Evolutionary conservation across 202 grass and related monocot species (phyloP).

Genomic region (Eragrostis tef): DNA sequence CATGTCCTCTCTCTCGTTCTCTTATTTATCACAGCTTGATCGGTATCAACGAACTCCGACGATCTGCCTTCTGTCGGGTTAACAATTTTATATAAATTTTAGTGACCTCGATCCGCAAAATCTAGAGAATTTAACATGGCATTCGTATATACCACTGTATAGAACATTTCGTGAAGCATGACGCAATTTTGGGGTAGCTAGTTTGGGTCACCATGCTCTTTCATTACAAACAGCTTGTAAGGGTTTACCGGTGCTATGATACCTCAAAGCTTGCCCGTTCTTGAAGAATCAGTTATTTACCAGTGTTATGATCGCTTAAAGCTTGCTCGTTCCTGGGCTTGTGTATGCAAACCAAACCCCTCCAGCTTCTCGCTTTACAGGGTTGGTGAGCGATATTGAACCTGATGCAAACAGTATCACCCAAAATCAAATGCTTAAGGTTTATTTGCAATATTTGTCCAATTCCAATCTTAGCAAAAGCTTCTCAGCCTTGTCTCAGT

Average conservation of each 20-base stretch:
- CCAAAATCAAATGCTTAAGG: not conserved
- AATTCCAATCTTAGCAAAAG: not conserved
- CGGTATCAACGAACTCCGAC: not conserved
- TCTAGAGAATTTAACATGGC: conserved; percentile 2
- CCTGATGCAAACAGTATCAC: conserved; percentile 7
- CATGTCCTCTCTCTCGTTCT: not conserved
- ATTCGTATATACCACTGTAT: not conserved
- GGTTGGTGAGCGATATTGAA: not conserved
- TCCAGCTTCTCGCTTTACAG: not conserved
- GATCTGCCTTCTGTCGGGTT: conserved; percentile 37
- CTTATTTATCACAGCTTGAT: not conserved
- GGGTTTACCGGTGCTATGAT: not conserved
- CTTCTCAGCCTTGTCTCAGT: not conserved
- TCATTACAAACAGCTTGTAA: not conserved
- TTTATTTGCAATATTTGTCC: not conserved
- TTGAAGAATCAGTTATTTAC: not conserved
- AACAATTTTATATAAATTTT: not conserved
- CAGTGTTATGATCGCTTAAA: conserved; percentile 16
- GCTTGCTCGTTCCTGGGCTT: not conserved
- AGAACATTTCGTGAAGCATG: conserved; percentile 10
- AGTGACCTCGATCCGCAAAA: not conserved
- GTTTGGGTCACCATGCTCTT: not conserved
- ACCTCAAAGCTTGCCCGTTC: too few relatives aligned
- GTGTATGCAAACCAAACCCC: not conserved
- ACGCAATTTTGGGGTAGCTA: not conserved